These are phyloP conservation scores for Oryza meyeriana DNA, from an alignment of 176 grass and related monocot genomes.

Conservation along the genomic window DNA sequence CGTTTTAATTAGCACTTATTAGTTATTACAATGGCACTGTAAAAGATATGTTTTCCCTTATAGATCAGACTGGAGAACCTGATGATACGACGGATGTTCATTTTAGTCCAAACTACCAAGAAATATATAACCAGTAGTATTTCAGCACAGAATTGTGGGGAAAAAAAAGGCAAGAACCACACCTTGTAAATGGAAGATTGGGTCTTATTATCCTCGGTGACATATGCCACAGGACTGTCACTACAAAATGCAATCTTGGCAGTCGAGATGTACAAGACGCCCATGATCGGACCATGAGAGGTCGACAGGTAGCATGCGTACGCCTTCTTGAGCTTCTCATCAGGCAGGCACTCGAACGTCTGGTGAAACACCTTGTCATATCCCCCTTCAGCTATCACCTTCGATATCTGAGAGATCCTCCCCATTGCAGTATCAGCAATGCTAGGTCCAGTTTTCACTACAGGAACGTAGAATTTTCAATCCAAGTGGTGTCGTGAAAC, in stretches of 20 bases:
- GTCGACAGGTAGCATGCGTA: constrained; percentile 48
- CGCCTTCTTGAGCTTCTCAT: constrained; percentile 51
- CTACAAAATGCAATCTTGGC: constrained; percentile 49
- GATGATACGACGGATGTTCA: neutral
- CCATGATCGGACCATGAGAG: constrained; percentile 51
- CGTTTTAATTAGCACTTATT: no score
- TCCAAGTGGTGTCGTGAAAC: neutral
- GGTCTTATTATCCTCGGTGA: constrained; percentile 33
- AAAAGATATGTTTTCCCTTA: no score
- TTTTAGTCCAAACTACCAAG: neutral
- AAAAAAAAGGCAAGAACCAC: neutral
- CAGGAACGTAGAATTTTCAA: neutral
- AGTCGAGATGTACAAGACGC: constrained; percentile 39
- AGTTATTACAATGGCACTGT: no score
- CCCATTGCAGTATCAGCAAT: constrained; percentile 45
- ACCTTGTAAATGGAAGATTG: constrained; percentile 46
- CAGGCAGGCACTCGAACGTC: constrained; percentile 42
- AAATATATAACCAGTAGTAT: neutral
- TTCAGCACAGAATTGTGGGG: neutral
- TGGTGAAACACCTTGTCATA: constrained; percentile 58
- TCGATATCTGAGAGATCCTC: constrained; percentile 47
- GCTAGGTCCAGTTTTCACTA: constrained; percentile 56
- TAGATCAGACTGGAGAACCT: neutral
- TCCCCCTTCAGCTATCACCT: constrained; percentile 57
- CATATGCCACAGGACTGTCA: constrained; percentile 52